Evolutionary conservation across 2,329 filamentous ascomycete species (phyloP), one percentile per base, ranked within the genome.

Genomic region (Xylaria sp.): DNA sequence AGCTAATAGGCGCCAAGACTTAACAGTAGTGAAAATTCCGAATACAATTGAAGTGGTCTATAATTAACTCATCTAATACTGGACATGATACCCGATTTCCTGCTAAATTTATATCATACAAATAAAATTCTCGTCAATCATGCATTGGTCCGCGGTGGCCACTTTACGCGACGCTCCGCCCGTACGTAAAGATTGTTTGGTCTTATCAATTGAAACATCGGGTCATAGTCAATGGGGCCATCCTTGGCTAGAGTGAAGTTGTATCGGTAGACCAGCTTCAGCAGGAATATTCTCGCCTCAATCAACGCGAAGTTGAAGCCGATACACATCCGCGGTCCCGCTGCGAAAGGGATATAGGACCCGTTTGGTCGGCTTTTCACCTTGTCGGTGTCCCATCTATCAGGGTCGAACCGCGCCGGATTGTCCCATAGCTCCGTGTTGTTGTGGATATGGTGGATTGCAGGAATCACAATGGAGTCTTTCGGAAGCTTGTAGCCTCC

Each of bases 291-390:
- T 79, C 90, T 90, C 67, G 89, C 81, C 76, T 91, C 87, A 67
- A 85, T 83, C 6, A 90, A 79, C 0, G 88, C 88, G 76, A 90
- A 89, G 77, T 89, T 90, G 82, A 89, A 90, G 0, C 88, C 89
- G 64, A 91, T 87, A 69, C 89, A 91, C 79, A 84, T 84, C 1
- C 89, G 80, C 0, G 81, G 84, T 0, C 89, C 89, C 0, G 83
- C 79, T 0, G 85, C 88, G 70, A 91, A 91, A 0, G 89, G 89
- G 3, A 86, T 80, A 72, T 90, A 91, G 0, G 84, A 79, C 1
- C 82, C 83, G 35, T 51, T 63, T 54, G 84, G 86, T 1, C 83
- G 76, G 71, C 82, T 83, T 79, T 86, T 87, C 63, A 87, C 86
- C 13, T 81, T 78, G 0, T 86, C 83, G 0, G 83, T 83, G 69